Conservation (phyloP, 2,329 filamentous ascomycete species). For the Boeremia exigua region DNA sequence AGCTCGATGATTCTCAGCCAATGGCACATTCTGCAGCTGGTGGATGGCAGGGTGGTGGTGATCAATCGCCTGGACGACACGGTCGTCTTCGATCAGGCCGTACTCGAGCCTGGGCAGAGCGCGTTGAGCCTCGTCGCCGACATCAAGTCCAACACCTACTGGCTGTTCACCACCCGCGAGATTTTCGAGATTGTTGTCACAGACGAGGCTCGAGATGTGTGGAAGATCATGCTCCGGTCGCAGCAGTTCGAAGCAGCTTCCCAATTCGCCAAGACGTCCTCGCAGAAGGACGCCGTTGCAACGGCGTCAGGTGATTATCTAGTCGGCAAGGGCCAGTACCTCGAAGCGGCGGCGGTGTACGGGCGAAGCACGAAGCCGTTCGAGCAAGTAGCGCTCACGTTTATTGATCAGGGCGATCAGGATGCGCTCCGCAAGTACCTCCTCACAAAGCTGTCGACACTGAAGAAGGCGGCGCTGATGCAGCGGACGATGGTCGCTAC, state of each 20-base stretch:
- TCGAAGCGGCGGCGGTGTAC: constrained; percentile 87
- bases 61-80: constrained; percentile 86
- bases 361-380: constrained; percentile 97
- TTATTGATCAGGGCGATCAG: constrained; percentile 88
- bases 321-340: constrained; percentile 78
- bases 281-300: constrained; percentile 89
- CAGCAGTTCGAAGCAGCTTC: constrained; percentile 90
- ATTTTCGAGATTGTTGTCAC: constrained; percentile 93
- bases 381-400: constrained; percentile 88
- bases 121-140: constrained; percentile 87
- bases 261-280: constrained; percentile 77
- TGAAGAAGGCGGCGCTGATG: constrained; percentile 86
- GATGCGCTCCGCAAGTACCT: constrained; percentile 92
- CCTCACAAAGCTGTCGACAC: constrained; percentile 77
- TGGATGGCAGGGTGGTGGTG: constrained; percentile 82
- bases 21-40: constrained; percentile 87
- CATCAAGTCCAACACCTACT: constrained; percentile 94
- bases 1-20: constrained; percentile 85
- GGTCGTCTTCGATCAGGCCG: constrained; percentile 84
- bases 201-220: constrained; percentile 90
- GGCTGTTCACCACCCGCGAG: constrained; percentile 89
- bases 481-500: constrained; percentile 93
- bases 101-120: constrained; percentile 79
- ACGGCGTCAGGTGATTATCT: constrained; percentile 91
- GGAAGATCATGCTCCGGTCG: constrained; percentile 88